A percentile compares a stretch with the other conserved stretches of the same genome.
Conservation (phyloP, 306 rosid genomes). For the Cicer yamashitae region DNA sequence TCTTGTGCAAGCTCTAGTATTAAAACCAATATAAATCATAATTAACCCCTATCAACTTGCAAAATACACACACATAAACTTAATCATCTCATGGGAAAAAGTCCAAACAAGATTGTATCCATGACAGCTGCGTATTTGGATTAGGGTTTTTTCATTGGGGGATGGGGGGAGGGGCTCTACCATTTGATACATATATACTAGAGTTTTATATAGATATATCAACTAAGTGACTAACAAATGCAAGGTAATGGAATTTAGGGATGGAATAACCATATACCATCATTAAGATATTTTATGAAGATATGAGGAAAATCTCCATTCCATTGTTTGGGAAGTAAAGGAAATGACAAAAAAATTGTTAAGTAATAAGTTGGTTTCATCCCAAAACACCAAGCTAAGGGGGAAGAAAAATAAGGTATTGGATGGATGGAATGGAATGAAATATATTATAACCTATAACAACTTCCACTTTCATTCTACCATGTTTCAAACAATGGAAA, state of each 20-base stretch:
- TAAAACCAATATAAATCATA: conserved; percentile 5
- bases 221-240: background rate
- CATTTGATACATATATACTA: background rate
- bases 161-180: background rate
- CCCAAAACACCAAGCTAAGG: background rate
- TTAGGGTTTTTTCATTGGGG: background rate
- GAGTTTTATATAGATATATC: conserved; percentile 1
- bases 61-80: conserved; percentile 13
- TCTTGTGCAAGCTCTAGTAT: background rate
- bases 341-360: background rate
- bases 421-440: conserved; percentile 5
- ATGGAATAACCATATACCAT: conserved; percentile 6
- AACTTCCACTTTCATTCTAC: background rate
- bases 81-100: conserved; percentile 11
- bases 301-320: conserved; percentile 3
- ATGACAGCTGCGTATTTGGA: background rate
- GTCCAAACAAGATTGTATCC: conserved; percentile 2
- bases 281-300: background rate
- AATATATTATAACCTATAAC: conserved; percentile 12
- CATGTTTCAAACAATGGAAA: background rate
- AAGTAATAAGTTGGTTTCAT: background rate
- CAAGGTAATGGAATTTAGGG: background rate
- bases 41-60: conserved; percentile 5
- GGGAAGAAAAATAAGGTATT: background rate
- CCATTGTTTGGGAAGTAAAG: background rate